Evolutionary conservation across 2,329 filamentous ascomycete genomes (phyloP).

Genomic region (Ceratocystis papillata): DNA sequence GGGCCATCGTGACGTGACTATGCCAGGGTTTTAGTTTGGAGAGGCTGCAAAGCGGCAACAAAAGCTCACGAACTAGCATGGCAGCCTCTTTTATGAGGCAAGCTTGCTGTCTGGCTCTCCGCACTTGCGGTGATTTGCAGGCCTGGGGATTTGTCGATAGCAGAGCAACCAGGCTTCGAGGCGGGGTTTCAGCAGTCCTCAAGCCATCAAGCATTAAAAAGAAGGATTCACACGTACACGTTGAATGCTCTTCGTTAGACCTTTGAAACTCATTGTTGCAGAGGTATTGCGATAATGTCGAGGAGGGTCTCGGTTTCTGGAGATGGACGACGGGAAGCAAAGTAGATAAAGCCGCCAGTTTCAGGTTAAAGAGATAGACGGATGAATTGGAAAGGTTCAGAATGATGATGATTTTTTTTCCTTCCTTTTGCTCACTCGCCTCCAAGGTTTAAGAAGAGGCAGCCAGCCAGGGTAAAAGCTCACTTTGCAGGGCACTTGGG

Average conservation of each 20-base stretch:
- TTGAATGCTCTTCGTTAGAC: conserved; percentile 79
- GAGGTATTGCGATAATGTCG: neutral
- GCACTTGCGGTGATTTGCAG: neutral
- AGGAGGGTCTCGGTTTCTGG: neutral
- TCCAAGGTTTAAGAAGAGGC: conserved; percentile 16
- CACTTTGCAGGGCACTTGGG: neutral
- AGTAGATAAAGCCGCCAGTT: neutral
- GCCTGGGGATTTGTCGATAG: neutral
- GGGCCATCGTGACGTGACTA: neutral
- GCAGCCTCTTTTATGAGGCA: neutral
- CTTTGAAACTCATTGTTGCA: conserved; percentile 82
- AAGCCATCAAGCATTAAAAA: neutral
- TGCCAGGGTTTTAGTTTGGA: neutral
- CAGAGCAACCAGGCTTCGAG: neutral
- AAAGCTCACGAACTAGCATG: neutral
- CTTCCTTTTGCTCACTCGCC: conserved; percentile 6
- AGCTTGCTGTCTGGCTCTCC: neutral
- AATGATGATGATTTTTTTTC: conserved; percentile 16
- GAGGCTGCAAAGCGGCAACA: neutral
- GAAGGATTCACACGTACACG: conserved; percentile 48
- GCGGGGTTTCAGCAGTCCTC: conserved; percentile 4
- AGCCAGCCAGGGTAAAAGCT: conserved; percentile 20
- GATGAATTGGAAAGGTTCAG: neutral
- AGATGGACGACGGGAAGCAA: neutral
- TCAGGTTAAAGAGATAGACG: conserved; percentile 8